These are phyloP conservation scores for Vigna mungo DNA, from an alignment of 306 rosid species.

Conservation along the genomic window DNA sequence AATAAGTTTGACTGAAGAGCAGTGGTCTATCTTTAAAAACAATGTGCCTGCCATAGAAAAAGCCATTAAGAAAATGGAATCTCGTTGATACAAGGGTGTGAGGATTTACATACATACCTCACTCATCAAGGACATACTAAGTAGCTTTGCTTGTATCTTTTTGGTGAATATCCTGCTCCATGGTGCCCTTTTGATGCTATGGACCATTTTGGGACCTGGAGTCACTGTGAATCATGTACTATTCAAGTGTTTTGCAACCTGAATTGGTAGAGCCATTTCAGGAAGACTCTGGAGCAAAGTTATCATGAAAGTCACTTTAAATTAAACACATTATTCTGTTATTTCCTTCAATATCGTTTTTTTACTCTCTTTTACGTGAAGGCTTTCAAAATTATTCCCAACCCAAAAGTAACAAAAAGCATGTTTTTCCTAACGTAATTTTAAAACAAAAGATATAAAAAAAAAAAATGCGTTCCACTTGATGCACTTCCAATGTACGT, in stretches of 20 bases:
- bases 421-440: background rate
- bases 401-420: background rate
- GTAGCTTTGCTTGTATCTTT: slow-evolving; percentile 15
- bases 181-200: slow-evolving; percentile 23
- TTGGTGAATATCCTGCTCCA: slow-evolving; percentile 27
- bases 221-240: slow-evolving; percentile 32
- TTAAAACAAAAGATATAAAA: background rate
- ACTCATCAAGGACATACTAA: slow-evolving; percentile 5
- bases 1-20: slow-evolving; percentile 92
- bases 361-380: background rate
- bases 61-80: slow-evolving; percentile 76
- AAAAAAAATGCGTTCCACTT: background rate
- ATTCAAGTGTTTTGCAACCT: slow-evolving; percentile 39
- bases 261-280: slow-evolving; percentile 25
- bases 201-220: slow-evolving; percentile 41
- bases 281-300: slow-evolving; percentile 32
- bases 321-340: background rate
- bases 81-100: slow-evolving; percentile 44
- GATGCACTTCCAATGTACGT: background rate
- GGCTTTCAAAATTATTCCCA: background rate
- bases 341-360: slow-evolving; percentile 2
- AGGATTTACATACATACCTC: background rate
- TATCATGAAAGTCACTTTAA: slow-evolving; percentile 7
- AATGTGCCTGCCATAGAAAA: slow-evolving; percentile 80
- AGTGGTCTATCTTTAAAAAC: slow-evolving; percentile 79